Evolutionary conservation across 768 basidiomycete species (phyloP).

Genomic region (Mycena maculata): DNA sequence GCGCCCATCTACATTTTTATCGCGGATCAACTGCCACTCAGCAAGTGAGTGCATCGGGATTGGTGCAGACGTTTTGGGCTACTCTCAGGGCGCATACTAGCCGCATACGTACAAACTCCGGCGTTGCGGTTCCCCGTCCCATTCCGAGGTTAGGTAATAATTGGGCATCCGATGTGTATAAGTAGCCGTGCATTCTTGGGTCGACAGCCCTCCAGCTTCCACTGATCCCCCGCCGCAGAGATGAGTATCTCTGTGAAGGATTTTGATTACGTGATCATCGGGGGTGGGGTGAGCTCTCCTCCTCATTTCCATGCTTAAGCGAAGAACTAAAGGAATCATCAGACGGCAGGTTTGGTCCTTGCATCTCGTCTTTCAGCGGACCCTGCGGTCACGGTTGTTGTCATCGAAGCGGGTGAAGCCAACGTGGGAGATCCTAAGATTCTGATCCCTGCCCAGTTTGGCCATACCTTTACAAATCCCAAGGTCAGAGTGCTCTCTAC

Average conservation of each 20-base stretch:
- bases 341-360: slow-evolving; percentile 55
- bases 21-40: too few species aligned
- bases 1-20: too few species aligned
- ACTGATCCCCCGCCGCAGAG: too few species aligned
- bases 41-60: too few species aligned
- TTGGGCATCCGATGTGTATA: too few species aligned
- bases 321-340: background rate
- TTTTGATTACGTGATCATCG: slow-evolving; percentile 49
- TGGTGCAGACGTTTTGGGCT: too few species aligned
- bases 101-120: too few species aligned
- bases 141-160: too few species aligned
- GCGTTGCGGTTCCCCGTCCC: too few species aligned
- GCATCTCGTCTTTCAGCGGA: slow-evolving; percentile 58
- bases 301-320: background rate
- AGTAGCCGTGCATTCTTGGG: too few species aligned
- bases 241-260: slow-evolving; percentile 30
- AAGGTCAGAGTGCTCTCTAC: slow-evolving; percentile 35
- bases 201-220: too few species aligned
- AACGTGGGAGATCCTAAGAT: slow-evolving; percentile 50
- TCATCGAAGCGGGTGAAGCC: slow-evolving; percentile 51
- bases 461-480: slow-evolving; percentile 41
- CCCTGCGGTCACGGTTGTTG: slow-evolving; percentile 49
- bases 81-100: too few species aligned
- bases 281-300: slow-evolving; percentile 36
- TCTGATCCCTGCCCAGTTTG: slow-evolving; percentile 47